phyloP scores from a whole-genome alignment of 2,329 filamentous ascomycete genomes.

The Thelonectria discophora region DNA sequence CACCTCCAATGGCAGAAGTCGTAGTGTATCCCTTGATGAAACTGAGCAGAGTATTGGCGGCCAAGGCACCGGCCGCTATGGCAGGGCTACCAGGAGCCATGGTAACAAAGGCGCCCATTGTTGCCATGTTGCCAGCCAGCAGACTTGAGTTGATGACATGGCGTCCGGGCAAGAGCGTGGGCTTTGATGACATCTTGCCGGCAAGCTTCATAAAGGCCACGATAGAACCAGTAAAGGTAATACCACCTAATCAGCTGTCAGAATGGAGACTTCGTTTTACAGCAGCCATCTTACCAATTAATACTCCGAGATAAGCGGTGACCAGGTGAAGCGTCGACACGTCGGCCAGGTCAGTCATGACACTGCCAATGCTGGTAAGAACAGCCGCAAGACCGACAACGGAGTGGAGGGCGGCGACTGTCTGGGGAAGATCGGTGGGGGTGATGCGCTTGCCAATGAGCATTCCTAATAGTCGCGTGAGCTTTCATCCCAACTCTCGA shows the following conservation, averaged over 20 bases:
- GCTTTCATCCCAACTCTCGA: not conserved
- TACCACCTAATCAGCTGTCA: conserved; percentile 60
- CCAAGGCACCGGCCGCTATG: conserved; percentile 80
- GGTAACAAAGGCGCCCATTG: conserved; percentile 84
- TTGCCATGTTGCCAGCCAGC: conserved; percentile 79
- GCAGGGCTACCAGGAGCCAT: conserved; percentile 82
- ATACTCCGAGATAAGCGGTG: conserved; percentile 84
- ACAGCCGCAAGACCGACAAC: conserved; percentile 91
- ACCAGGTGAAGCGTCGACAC: conserved; percentile 84
- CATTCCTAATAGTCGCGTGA: conserved; percentile 58
- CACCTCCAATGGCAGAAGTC: conserved; percentile 88
- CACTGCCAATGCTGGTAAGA: conserved; percentile 86
- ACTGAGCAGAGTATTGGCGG: conserved; percentile 78
- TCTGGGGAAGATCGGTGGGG: conserved; percentile 87
- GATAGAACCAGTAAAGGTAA: conserved; percentile 91
- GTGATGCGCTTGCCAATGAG: conserved; percentile 88
- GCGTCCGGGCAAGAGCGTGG: conserved; percentile 75
- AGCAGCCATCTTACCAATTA: conserved; percentile 67
- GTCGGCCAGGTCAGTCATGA: conserved; percentile 76
- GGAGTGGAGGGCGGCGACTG: conserved; percentile 87
- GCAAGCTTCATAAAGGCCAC: conserved; percentile 90
- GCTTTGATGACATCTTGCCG: conserved; percentile 81
- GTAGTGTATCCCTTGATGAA: conserved; percentile 90
- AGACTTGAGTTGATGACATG: conserved; percentile 80
- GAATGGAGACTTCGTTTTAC: not conserved